phyloP scores from a whole-genome alignment of 176 grass and related monocot genomes.

The Metroxylon sagu region DNA sequence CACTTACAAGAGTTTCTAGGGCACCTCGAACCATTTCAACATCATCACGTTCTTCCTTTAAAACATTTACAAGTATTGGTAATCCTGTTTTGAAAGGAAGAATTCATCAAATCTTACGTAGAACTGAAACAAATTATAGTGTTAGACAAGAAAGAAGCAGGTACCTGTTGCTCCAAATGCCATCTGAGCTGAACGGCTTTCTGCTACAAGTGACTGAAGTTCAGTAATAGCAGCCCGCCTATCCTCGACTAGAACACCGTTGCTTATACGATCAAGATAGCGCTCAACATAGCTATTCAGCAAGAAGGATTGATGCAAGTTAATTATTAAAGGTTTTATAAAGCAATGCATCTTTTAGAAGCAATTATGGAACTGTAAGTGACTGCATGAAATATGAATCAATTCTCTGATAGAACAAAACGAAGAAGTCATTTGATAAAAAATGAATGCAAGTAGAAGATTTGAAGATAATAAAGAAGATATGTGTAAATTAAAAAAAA shows the following conservation, averaged over 20 bases:
- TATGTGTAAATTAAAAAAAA: too few relatives aligned
- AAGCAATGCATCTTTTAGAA: too few relatives aligned
- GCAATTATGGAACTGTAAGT: too few relatives aligned
- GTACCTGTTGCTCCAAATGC: slow-evolving; percentile 87
- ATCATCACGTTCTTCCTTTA: slow-evolving; percentile 90
- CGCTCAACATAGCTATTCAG: slow-evolving; percentile 56
- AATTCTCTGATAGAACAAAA: too few relatives aligned
- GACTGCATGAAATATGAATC: too few relatives aligned
- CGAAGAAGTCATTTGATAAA: too few relatives aligned
- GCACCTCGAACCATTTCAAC: slow-evolving; percentile 87
- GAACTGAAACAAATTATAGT: too few relatives aligned
- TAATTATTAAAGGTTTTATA: not conserved
- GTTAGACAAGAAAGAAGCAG: slow-evolving; percentile 6
- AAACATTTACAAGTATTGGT: slow-evolving; percentile 72
- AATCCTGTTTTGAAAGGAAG: slow-evolving; percentile 35
- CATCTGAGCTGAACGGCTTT: slow-evolving; percentile 86
- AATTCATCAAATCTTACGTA: not conserved
- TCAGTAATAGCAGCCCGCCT: slow-evolving; percentile 82
- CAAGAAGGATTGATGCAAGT: not conserved
- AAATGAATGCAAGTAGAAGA: too few relatives aligned
- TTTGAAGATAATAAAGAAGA: too few relatives aligned
- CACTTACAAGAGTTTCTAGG: slow-evolving; percentile 75
- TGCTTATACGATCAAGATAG: slow-evolving; percentile 82
- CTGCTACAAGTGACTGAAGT: slow-evolving; percentile 71
- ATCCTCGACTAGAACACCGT: slow-evolving; percentile 70